Evolutionary conservation across 371 early-diverging fungal species (phyloP).

Genomic region (Mortierella sp.): DNA sequence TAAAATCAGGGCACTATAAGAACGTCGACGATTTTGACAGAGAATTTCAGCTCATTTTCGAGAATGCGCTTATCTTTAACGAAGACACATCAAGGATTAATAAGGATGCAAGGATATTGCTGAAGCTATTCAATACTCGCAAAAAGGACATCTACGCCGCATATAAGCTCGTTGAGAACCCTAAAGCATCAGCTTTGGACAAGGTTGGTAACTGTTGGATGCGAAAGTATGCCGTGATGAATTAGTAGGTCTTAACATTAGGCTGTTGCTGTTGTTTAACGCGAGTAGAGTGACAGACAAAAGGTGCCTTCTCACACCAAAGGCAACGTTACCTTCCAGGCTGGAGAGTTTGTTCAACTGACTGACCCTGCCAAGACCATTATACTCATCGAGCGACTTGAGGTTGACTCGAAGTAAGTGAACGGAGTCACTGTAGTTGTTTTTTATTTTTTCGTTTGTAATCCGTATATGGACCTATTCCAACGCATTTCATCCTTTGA

Average conservation of each 20-base stretch:
- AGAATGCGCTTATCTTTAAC: conserved; percentile 83
- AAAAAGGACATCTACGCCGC: conserved; percentile 55
- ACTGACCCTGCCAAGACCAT: conserved; percentile 57
- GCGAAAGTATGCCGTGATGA: neutral
- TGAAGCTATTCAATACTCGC: conserved; percentile 54
- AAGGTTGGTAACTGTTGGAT: conserved; percentile 21
- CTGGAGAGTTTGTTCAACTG: conserved; percentile 59
- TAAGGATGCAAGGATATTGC: conserved; percentile 72
- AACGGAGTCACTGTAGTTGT: neutral
- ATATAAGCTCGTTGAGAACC: conserved; percentile 57
- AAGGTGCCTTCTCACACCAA: conserved; percentile 57
- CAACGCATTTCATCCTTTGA: neutral
- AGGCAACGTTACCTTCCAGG: conserved; percentile 51
- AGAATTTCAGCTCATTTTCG: conserved; percentile 77
- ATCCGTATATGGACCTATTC: neutral
- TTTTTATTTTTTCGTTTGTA: neutral
- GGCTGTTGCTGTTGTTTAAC: neutral
- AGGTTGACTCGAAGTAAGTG: conserved; percentile 52
- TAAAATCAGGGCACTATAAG: conserved; percentile 67
- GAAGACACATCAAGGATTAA: conserved; percentile 79
- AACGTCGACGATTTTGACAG: conserved; percentile 73
- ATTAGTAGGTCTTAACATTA: neutral
- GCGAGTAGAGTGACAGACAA: conserved; percentile 44
- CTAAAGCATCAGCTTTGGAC: conserved; percentile 29
- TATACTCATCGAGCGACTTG: conserved; percentile 56